Base-by-base conservation (phyloP, 2,329 filamentous ascomycete genomes). In the Talaromyces rugulosus region DNA sequence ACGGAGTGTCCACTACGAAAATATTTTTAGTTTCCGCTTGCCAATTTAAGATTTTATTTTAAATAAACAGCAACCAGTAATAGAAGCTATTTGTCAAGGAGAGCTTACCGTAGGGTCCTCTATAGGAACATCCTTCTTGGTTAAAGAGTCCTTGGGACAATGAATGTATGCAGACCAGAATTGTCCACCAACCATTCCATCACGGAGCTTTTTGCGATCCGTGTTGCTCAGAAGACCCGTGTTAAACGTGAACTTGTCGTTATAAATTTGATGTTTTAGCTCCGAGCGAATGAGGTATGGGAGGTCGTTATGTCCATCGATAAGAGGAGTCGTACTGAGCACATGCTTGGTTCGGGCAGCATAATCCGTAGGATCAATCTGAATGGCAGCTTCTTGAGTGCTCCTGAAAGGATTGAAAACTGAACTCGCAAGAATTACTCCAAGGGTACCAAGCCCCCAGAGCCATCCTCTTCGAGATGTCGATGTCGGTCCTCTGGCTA, bases 221-320 rank as follows among this genome's bases (percentile, higher is more conserved):
- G 67, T 71, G 33, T 72, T 68, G 44, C 70, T 64, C 12, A 63
- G 36, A 9, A 69, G 59, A 1, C 65, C 62, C 44, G 65, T 63
- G 23, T 66, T 61, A 40, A 67, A 62, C 16, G 60, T 62, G 44
- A 62, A 62, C 8, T 40, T 58, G 7, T 58, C 62, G 62, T 68
- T 60, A 56, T 70, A 68, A 18, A 72, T 68, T 47, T 69, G 67
- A 34, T 67, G 63, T 28, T 71, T 57, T 14, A 67, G 61, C 16
- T 68, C 62, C 7, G 64, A 61, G 16, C 69, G 63, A 27, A 72
- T 60, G 18, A 71, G 47, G 55, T 67, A 66, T 3, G 70, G 70
- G 27, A 71, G 56, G 58, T 72, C 70, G 60, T 72, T 72, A 44
- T 72, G 70, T 5, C 70, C 70, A 61, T 72, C 70, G 14, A 71